Base-by-base conservation (phyloP, 2,329 filamentous ascomycete genomes). In the Emmonsiellopsis sp. region DNA sequence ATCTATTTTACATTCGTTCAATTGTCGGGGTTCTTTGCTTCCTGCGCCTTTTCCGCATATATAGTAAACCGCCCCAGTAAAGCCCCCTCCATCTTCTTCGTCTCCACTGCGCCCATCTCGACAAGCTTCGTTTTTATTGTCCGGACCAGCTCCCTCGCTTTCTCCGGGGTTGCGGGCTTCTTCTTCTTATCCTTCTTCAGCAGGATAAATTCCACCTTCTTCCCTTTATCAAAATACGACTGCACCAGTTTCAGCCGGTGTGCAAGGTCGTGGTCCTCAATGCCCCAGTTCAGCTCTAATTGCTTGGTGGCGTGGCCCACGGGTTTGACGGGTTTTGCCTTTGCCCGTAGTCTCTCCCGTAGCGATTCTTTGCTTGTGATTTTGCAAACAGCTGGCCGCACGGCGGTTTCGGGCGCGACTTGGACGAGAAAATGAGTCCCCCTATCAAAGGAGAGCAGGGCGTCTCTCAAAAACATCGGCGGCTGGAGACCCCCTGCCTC, bases 281-380 rank as follows among this genome's bases (percentile, higher is more conserved):
- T 94, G 36, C 85, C 84, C 91, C 91, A 97, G 68, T 89, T 92
- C 61, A 97, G 62, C 71, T 96, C 91, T n/a, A 96, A 69, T 65
- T 85, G 85, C 73, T 96, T 96, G 13, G 69, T 65, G 60, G 63
- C 67, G 56, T 58, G 68, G 66, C 57, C 71, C 63, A 61, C 61
- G 60, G 73, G 51, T 66, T 71, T 58, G 65, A 74, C 61, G 71
- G 62, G 56, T 53, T 65, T 63, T 14, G 64, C 61, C 53, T 68
- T 66, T 17, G 66, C 63, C 33, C 61, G 57, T 4, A 57, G 49
- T 53, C 60, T 74, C 62, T 64, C 68, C 74, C 52, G 78, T 14
- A 9, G 70, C 1, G 74, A 78, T 45, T 69, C 68, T 60, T 83
- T 84, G 66, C 82, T 77, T 33, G 88, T 66, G 45, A 95, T 74